Percentiles rank a stretch among this genome's conserved stretches.
Conservation (phyloP, 2,329 filamentous ascomycete genomes). For the Onygenales sp. region DNA sequence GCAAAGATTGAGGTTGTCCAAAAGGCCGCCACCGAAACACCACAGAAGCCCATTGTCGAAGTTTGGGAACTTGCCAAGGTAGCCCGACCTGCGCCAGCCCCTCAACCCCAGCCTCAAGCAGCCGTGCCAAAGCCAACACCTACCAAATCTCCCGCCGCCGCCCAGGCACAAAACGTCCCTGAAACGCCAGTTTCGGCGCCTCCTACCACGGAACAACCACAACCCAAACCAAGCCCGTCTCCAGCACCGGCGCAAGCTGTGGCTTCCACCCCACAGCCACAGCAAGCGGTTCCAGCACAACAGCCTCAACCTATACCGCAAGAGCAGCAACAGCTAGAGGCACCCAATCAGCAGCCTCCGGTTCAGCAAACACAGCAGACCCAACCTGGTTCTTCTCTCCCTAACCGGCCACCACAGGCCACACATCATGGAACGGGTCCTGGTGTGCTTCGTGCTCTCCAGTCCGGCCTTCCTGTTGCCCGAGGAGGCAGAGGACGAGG, state of each 20-base stretch:
- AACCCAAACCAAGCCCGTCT: background rate
- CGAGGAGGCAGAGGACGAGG: slow-evolving; percentile 29
- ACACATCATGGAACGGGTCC: slow-evolving; percentile 25
- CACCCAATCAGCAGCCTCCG: slow-evolving; percentile 15
- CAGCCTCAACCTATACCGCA: slow-evolving; percentile 13
- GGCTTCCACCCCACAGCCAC: slow-evolving; percentile 7
- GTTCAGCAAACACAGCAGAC: slow-evolving; percentile 19
- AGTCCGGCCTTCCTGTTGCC: slow-evolving; percentile 37
- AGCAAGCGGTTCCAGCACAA: slow-evolving; percentile 6
- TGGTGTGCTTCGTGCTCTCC: slow-evolving; percentile 32
- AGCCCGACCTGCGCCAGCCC: slow-evolving; percentile 23
- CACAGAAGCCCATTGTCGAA: slow-evolving; percentile 70
- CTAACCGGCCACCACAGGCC: slow-evolving; percentile 15
- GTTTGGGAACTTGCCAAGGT: slow-evolving; percentile 76
- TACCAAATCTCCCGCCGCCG: slow-evolving; percentile 9
- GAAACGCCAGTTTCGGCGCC: slow-evolving; percentile 5
- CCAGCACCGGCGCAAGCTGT: background rate
- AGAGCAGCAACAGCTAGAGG: slow-evolving; percentile 12
- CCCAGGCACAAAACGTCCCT: slow-evolving; percentile 10
- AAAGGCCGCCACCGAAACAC: slow-evolving; percentile 75
- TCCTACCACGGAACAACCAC: background rate
- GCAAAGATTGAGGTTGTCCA: slow-evolving; percentile 72
- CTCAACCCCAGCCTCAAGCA: slow-evolving; percentile 5
- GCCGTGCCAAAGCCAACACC: slow-evolving; percentile 9
- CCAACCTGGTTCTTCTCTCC: slow-evolving; percentile 11